Evolutionary conservation across 352 stramenopile genomes (phyloP).

Genomic region (Achlya hypogyna): DNA sequence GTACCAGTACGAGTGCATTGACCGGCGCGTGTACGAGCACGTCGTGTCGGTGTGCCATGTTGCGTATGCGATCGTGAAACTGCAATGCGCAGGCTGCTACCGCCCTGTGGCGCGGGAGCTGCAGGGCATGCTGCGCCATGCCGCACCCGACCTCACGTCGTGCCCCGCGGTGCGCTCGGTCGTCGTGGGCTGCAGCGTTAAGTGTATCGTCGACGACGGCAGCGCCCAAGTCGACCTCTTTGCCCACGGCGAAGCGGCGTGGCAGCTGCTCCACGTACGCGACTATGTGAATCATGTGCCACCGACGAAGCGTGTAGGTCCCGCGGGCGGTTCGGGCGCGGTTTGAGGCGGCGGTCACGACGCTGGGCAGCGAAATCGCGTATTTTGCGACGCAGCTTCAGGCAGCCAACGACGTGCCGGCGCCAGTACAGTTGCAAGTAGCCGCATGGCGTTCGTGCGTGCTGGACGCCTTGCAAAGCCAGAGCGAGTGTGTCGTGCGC

Average conservation of each 20-base stretch:
- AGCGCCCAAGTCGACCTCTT: conserved; percentile 69
- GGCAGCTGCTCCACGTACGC: conserved; percentile 40
- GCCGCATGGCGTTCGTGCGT: conserved; percentile 51
- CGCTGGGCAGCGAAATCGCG: conserved; percentile 37
- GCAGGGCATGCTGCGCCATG: not conserved
- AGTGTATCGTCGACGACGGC: conserved; percentile 68
- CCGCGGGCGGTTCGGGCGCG: not conserved
- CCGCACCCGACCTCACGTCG: conserved; percentile 2
- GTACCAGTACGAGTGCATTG: conserved; percentile 22
- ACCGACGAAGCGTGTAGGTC: not conserved
- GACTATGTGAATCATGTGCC: not conserved
- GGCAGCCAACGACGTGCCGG: conserved; percentile 27
- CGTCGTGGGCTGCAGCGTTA: conserved; percentile 33
- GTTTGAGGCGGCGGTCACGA: conserved; percentile 41
- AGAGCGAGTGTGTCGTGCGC: conserved; percentile 36
- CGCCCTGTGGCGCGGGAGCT: conserved; percentile 31
- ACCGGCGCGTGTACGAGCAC: conserved; percentile 47
- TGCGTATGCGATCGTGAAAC: conserved; percentile 66
- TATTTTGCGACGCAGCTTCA: conserved; percentile 40
- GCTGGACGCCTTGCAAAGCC: conserved; percentile 21
- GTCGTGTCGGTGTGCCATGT: conserved; percentile 62
- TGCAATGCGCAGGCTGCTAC: conserved; percentile 49
- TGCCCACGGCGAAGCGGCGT: conserved; percentile 53
- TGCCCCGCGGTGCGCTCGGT: conserved; percentile 29
- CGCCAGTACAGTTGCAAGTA: conserved; percentile 39